Base-by-base conservation (phyloP, 192 early-diverging fungal genomes). In the Kickxella alabastrina region DNA sequence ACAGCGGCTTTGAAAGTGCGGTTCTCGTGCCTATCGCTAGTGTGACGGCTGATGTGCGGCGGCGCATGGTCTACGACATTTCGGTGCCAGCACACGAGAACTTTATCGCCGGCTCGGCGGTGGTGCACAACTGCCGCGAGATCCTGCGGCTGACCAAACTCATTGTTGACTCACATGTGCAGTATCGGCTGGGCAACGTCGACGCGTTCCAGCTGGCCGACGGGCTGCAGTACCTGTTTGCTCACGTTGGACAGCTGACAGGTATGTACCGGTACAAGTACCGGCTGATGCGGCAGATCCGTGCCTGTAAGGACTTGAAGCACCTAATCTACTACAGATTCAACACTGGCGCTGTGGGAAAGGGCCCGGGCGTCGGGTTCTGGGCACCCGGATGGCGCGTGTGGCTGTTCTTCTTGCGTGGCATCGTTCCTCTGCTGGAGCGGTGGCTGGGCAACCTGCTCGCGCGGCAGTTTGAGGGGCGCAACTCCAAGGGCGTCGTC, bases 191-290 rank as follows among this genome's bases (percentile, higher is more conserved):
- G 29, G 94, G 94, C 39, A 97, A 99, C 65, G 89, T 97, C 9
- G 94, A 99, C 79, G 94, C 96, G 14, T 99, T 92, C 85, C 96
- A 99, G 76, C 81, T 99, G 36, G 96, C 96, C 12, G 96, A 99
- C 74, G 96, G 96, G 39, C 78, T 99, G 53, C 96, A 99, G 73
- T 99, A 99, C 53, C 91, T 91, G 43, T 97, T 99, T 81, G 87
- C 96, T 3, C 96, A 99, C 63, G 92, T 99, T 13, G 96, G 96
- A 25, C 96, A 99, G 73, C 72, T 99, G 44, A 97, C 96, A 13
- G 96, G 96, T 50, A 99, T 99, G 93, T 99, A 99, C 78, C 85
- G 94, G 52, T 97, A 99, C 82, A 99, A 99, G 79, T 99, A 99
- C 73, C 80, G 87, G 31, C 66, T 99, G 34, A 97, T 99, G 94